phyloP scores from a whole-genome alignment of 768 basidiomycete genomes.

The Pholiota molesta region DNA sequence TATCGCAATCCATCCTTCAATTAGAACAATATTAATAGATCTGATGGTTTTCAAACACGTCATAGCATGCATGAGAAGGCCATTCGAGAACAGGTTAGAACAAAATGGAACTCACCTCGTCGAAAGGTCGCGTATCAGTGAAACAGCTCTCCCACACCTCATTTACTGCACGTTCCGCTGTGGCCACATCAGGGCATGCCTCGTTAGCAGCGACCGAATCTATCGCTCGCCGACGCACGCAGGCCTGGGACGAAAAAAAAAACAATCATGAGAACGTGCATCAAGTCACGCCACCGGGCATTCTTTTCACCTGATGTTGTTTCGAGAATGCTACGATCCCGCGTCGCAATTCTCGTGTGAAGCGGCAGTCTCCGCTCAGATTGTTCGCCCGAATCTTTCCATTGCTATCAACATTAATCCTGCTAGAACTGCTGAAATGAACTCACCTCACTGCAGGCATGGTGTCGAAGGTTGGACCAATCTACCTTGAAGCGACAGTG shows the following conservation, averaged over 20 bases:
- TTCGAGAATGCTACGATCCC: conserved; percentile 84
- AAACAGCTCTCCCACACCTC: conserved; percentile 98
- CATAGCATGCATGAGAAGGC: conserved; percentile 20
- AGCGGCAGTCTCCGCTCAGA: conserved; percentile 91
- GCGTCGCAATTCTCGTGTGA: conserved; percentile 77
- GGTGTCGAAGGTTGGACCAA: conserved; percentile 88
- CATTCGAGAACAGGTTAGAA: neutral
- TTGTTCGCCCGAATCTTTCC: conserved; percentile 92
- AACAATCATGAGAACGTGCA: conserved; percentile 11
- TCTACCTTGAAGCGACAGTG: conserved; percentile 94
- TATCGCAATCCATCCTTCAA: conserved; percentile 3
- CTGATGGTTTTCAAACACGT: conserved; percentile 15
- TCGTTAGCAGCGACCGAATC: conserved; percentile 83
- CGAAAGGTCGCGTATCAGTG: conserved; percentile 93
- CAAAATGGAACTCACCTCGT: conserved; percentile 64
- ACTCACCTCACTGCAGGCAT: conserved; percentile 95
- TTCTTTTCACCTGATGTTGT: conserved; percentile 79
- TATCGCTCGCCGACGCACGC: conserved; percentile 87
- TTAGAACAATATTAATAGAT: conserved; percentile 21
- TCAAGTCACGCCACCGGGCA: conserved; percentile 11
- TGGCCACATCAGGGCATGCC: conserved; percentile 69
- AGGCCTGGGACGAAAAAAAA: conserved; percentile 54
- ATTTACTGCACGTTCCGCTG: conserved; percentile 90
- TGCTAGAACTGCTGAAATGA: neutral
- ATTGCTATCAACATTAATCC: neutral